These are phyloP conservation scores for Auriscalpium orientale DNA, from an alignment of 768 basidiomycete genomes.

Conservation along the genomic window DNA sequence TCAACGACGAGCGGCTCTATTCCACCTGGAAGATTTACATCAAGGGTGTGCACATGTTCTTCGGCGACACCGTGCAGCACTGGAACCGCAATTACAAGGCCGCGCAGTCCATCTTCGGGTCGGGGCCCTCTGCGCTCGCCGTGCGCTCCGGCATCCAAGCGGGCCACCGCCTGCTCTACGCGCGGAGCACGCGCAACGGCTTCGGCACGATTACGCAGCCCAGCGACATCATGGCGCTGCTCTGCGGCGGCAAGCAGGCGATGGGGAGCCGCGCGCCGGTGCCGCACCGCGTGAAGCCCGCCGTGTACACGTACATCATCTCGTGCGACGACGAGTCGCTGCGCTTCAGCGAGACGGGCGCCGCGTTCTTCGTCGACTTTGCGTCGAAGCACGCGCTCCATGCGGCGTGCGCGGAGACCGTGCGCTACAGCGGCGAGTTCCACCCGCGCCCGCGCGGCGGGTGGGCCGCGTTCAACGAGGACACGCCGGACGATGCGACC, in stretches of 20 bases:
- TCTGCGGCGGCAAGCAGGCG: constrained; percentile 35
- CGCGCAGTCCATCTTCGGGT: constrained; percentile 61
- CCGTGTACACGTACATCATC: constrained; percentile 83
- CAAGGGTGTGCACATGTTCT: constrained; percentile 49
- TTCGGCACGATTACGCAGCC: constrained; percentile 50
- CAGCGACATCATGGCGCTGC: constrained; percentile 42
- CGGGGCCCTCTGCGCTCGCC: constrained; percentile 51
- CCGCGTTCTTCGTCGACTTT: constrained; percentile 82
- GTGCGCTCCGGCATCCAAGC: constrained; percentile 65
- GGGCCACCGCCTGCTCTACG: constrained; percentile 69
- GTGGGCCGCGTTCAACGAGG: constrained; percentile 57
- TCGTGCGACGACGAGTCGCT: constrained; percentile 66
- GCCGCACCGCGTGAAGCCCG: constrained; percentile 59
- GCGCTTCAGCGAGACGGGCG: constrained; percentile 82
- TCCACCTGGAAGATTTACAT: constrained; percentile 75
- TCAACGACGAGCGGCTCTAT: constrained; percentile 57
- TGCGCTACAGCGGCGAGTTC: constrained; percentile 75
- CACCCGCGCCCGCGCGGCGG: constrained; percentile 66
- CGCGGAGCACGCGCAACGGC: constrained; percentile 51
- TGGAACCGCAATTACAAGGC: constrained; percentile 67
- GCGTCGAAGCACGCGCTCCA: constrained; percentile 84
- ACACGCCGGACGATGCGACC: constrained; percentile 43
- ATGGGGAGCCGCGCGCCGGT: not conserved
- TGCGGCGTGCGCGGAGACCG: constrained; percentile 57
- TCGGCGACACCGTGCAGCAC: constrained; percentile 49